Base-by-base conservation (phyloP, 1,284 basidiomycete species). In the Ceratobasidium sp. region DNA sequence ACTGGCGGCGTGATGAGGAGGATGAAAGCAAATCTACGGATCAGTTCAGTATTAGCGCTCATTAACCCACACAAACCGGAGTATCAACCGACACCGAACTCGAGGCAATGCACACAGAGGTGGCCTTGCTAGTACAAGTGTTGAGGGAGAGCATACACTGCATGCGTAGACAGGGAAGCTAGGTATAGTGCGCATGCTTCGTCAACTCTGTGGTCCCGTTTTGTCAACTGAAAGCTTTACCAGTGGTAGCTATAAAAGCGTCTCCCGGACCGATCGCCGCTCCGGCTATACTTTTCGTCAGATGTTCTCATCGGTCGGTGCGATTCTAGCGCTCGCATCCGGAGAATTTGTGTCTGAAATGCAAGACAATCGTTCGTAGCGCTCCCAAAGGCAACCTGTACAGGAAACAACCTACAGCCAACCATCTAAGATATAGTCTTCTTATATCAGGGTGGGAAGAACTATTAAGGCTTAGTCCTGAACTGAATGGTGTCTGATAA, bases 361-460 rank as follows among this genome's bases (percentile, higher is more conserved):
- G 36, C 11, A 41, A 41, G 4, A 5, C 36, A 11, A 11, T 41
- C 36, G 11, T 41, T 11, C 4, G 36, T 33, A 41, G 36, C 36
- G 59, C 31, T 59, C 73, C 56, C 45, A 31, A 44, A n/a, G 48
- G 53, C 15, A 17, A 31, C 75, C 72, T 57, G 56, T 44, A n/a
- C 59, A 45, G 31, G 67, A 11, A 75, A 76, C 56, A 54, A 81
- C 88, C 75, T 79, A 91, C 93, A 94, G 54, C 92, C 92, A 8
- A 93, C 92, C 45, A 92, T 86, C 93, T 93, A 94, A 27, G 89
- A 89, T 4, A 93, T 85, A 3, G 93, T 80, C 75, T 89, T 91
- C 19, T 89, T 83, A 82, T 86, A 93, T 48, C 86, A 83, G 3
- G 90, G 89, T 5, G 91, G 88, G 0, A 91, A 88, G 0, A n/a